Base-by-base conservation (phyloP, 768 basidiomycete genomes). In the Rhizopogon vesiculosus region DNA sequence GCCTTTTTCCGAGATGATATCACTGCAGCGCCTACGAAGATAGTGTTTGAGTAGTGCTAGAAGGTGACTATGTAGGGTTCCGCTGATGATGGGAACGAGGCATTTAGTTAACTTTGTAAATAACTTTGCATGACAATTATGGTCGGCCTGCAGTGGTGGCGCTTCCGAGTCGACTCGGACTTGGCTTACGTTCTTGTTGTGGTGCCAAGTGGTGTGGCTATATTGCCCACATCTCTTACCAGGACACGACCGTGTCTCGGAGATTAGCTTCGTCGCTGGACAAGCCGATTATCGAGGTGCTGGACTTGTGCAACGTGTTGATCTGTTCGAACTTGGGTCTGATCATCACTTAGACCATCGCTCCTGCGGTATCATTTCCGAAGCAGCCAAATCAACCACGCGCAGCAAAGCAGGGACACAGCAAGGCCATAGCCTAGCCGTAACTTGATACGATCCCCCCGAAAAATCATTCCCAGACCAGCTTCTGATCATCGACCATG, bases 1-100 rank as follows among this genome's bases (percentile, higher is more conserved):
- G 90, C 89, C 5, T 93, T 92, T 72, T 93, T 80, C 70, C 70
- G 87, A 54, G 84, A 89, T 61, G 78, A 78, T 57, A 72, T 77
- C 44, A 78, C 80, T 22, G 78, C 78, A 19, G 82, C 76, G 1
- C 84, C 88, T n/a, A 89, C 83, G 9, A 90, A 88, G 76, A 91
- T 91, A 59, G 85, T 84, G 45, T 92, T 92, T 79, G 74, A 67
- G 63, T n/a, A 44, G 46, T 53, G 7, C 33, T 55, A 40, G 56
- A 51, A 49, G 22, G 19, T 19, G 25, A 25, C 25, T 25, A 25
- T 25, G 22, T 25, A 25, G 22, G 22, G 5, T 28, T 56, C 16
- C 16, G 33, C 39, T 28, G 38, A 18, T n/a, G n/a, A 42, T 41
- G 18, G 22, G 15, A 45, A 51, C 9, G 18, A 25, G 13, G 35